These are phyloP conservation scores for Neurospora sp. DNA, from an alignment of 495 filamentous ascomycete genomes.

Conservation along the genomic window DNA sequence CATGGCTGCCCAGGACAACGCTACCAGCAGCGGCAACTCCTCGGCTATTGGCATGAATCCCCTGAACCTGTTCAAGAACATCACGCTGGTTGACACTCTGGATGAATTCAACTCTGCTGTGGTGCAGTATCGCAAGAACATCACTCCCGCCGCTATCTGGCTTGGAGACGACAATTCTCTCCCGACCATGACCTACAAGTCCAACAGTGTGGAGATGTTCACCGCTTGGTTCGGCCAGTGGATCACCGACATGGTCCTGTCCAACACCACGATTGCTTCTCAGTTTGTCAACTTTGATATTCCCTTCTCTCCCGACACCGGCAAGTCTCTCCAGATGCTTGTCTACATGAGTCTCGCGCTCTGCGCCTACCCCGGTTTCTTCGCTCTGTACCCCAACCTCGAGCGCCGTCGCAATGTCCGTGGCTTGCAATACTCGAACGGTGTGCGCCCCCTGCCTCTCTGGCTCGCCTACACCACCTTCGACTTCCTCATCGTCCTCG, in stretches of 20 bases:
- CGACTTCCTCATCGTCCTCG: constrained; percentile 60
- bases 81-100: constrained; percentile 54
- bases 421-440: constrained; percentile 80
- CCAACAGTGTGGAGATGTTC: constrained; percentile 26
- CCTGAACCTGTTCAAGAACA: constrained; percentile 21
- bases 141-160: constrained; percentile 70
- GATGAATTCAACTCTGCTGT: constrained; percentile 60
- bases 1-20: constrained; percentile 6
- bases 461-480: constrained; percentile 73
- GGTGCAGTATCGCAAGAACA: constrained; percentile 45
- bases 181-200: constrained; percentile 55
- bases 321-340: constrained; percentile 66
- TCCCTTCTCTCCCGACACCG: constrained; percentile 51
- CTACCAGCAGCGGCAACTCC: constrained; percentile 1
- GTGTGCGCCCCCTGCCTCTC: constrained; percentile 58
- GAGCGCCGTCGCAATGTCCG: constrained; percentile 70
- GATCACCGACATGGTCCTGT: constrained; percentile 53
- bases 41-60: constrained; percentile 4
- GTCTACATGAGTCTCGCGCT: constrained; percentile 71
- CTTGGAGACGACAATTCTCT: constrained; percentile 45
- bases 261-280: constrained; percentile 55
- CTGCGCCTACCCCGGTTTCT: constrained; percentile 71
- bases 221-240: constrained; percentile 61
- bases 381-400: constrained; percentile 72
- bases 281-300: constrained; percentile 61